Conservation (phyloP, 352 stramenopile species). For the Globisporangium lucens region DNA sequence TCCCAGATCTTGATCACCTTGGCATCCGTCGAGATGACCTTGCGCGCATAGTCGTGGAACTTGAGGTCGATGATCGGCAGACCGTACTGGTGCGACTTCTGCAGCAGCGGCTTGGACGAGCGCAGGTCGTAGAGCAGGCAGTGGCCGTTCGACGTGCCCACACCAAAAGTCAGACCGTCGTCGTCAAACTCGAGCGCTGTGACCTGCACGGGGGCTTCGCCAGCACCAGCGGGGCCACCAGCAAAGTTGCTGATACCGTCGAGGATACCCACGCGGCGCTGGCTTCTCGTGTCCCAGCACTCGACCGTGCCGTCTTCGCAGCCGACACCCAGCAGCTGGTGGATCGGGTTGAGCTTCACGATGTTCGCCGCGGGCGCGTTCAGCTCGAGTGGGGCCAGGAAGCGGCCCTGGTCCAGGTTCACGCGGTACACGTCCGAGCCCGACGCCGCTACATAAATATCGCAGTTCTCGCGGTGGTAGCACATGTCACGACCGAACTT, state of each 20-base stretch:
- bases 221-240: slow-evolving; percentile 31
- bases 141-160: slow-evolving; percentile 92
- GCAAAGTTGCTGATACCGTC: slow-evolving; percentile 50
- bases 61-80: slow-evolving; percentile 94
- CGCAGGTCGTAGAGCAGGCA: slow-evolving; percentile 97
- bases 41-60: slow-evolving; percentile 89
- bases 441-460: slow-evolving; percentile 93
- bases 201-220: slow-evolving; percentile 67
- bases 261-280: slow-evolving; percentile 68
- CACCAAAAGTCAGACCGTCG: slow-evolving; percentile 93
- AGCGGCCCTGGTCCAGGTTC: slow-evolving; percentile 97
- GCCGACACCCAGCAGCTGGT: slow-evolving; percentile 88
- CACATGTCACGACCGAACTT: slow-evolving; percentile 97
- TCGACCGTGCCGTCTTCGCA: slow-evolving; percentile 94
- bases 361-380: slow-evolving; percentile 79
- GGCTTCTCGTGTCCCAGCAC: slow-evolving; percentile 93
- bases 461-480: slow-evolving; percentile 95
- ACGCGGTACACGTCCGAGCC: slow-evolving; percentile 94
- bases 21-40: slow-evolving; percentile 93
- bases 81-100: slow-evolving; percentile 98
- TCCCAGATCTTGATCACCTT: slow-evolving; percentile 99
- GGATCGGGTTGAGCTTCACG: slow-evolving; percentile 86
- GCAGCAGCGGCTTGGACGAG: slow-evolving; percentile 90
- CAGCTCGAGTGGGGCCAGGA: slow-evolving; percentile 86
- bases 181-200: slow-evolving; percentile 93